Percentiles rank a stretch among this genome's conserved stretches.
These are phyloP conservation scores for Rhizopogon vinicolor DNA, from an alignment of 768 basidiomycete species.

Conservation along the genomic window DNA sequence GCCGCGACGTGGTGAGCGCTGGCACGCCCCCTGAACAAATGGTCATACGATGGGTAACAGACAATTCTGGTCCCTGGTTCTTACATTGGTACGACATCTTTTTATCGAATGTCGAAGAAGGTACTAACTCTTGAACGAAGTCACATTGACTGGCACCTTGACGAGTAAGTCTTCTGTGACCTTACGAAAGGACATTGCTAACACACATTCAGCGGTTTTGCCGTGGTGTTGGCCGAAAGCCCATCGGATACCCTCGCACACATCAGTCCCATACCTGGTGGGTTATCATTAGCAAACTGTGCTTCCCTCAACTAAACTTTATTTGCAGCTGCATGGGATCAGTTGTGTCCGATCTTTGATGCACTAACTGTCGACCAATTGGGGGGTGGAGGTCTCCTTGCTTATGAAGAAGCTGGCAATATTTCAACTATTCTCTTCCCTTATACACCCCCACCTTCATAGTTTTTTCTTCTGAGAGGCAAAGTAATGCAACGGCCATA, in stretches of 20 bases:
- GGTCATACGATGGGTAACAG: slow-evolving; percentile 52
- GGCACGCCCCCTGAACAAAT: slow-evolving; percentile 26
- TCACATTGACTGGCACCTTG: slow-evolving; percentile 16
- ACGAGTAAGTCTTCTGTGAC: slow-evolving; percentile 4
- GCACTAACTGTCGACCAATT: slow-evolving; percentile 15
- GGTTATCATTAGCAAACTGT: not conserved
- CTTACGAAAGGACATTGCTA: not conserved
- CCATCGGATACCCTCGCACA: slow-evolving; percentile 5
- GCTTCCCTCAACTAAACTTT: not conserved
- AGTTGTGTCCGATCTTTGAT: slow-evolving; percentile 20
- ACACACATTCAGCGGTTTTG: slow-evolving; percentile 19
- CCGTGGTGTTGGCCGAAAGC: slow-evolving; percentile 25
- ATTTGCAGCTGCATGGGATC: slow-evolving; percentile 16
- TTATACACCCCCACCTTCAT: too few relatives aligned
- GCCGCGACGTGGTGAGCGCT: too few relatives aligned
- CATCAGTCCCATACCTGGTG: not conserved
- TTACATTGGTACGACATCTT: slow-evolving; percentile 20
- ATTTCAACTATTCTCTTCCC: slow-evolving; percentile 14
- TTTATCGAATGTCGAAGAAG: too few relatives aligned
- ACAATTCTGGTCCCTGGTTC: slow-evolving; percentile 61
- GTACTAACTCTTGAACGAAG: not conserved
- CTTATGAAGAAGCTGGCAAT: slow-evolving; percentile 16
- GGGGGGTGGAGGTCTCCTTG: slow-evolving; percentile 10
- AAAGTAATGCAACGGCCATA: not conserved
- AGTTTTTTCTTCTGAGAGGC: too few relatives aligned